Evolutionary conservation across 768 basidiomycete species (phyloP), one percentile per base, ranked within the genome.

Genomic region (Leucosporidium scottii): DNA sequence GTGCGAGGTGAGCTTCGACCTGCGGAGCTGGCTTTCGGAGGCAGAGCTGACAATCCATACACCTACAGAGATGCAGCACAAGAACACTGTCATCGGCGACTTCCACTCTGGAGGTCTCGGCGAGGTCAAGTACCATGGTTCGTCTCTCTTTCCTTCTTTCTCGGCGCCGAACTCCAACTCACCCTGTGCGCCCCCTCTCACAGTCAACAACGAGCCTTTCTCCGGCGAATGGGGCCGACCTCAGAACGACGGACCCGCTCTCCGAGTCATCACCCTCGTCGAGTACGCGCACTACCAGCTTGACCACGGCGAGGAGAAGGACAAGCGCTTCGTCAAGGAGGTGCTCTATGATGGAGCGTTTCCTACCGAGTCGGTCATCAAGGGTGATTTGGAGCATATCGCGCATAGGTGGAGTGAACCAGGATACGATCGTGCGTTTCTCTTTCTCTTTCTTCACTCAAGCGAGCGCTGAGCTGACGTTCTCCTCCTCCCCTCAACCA

Each of bases 301-400:
- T 31, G 59, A 70, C 28, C 21, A 36, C 13, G 70, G 67, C 27
- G 23, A 23, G 9, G 39, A 49, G 23, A 34, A 55, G 36, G 56
- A 67, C 47, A 30, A 61, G 25, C 30, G 56, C 8, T 75, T 59
- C 57, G 68, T 72, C 51, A 57, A 44, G 28, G 20, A 27, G 3
- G 60, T 54, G 27, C 64, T 75, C 0, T 75, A 75, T 61, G 65
- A 61, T 13, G 58, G 62, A 13, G 28, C n/a, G 12, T 48, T 61
- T 15, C 44, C 23, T 21, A 68, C 74, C 5, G 68, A 66, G 48
- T 44, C 66, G 34, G 62, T 75, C 10, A 61, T 75, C 55, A 73
- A 67, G 51, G 74, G 68, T n/a, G 74, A 75, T 58, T 25, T 72
- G 21, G 74, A 75, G 47, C 68, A 73, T 48, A 61, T 75, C 10